Conservation (phyloP, 176 grass and related monocot species). For the Oryza nivara region DNA sequence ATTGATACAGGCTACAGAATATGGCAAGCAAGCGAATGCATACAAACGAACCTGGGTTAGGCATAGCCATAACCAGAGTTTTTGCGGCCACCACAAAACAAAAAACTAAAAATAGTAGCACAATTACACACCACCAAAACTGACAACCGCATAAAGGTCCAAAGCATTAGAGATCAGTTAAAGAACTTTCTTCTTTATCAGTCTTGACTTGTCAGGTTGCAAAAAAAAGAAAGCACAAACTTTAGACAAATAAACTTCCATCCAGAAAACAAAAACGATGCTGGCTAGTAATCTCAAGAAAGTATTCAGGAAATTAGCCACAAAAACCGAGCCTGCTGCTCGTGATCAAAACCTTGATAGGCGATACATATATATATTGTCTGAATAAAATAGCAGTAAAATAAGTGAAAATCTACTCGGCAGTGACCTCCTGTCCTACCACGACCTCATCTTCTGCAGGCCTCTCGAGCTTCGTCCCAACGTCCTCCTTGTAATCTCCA, state of each 20-base stretch:
- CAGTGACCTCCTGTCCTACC: slow-evolving; percentile 36
- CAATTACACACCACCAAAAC: no score
- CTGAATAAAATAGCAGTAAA: slow-evolving; percentile 36
- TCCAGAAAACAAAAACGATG: background rate
- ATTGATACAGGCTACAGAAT: background rate
- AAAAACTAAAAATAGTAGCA: no score
- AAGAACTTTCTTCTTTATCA: no score
- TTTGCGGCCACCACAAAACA: no score
- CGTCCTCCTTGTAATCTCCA: slow-evolving; percentile 79
- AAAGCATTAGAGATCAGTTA: no score
- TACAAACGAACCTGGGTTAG: no score
- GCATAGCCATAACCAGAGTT: no score
- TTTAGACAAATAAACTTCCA: background rate
- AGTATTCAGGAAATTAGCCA: slow-evolving; percentile 11
- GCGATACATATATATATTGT: slow-evolving; percentile 36
- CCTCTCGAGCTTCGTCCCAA: background rate
- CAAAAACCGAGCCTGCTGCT: slow-evolving; percentile 36
- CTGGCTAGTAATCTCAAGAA: background rate
- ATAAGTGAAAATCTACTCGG: slow-evolving; percentile 34
- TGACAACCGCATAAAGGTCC: no score
- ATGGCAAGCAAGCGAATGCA: no score
- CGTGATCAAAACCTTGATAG: slow-evolving; percentile 12
- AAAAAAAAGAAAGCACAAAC: background rate
- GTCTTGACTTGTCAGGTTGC: background rate
- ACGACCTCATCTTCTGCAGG: background rate